Evolutionary conservation across 176 grass and related monocot species (phyloP), one percentile per base, ranked within the genome.

Genomic region (Dendrocalamus sinicus): DNA sequence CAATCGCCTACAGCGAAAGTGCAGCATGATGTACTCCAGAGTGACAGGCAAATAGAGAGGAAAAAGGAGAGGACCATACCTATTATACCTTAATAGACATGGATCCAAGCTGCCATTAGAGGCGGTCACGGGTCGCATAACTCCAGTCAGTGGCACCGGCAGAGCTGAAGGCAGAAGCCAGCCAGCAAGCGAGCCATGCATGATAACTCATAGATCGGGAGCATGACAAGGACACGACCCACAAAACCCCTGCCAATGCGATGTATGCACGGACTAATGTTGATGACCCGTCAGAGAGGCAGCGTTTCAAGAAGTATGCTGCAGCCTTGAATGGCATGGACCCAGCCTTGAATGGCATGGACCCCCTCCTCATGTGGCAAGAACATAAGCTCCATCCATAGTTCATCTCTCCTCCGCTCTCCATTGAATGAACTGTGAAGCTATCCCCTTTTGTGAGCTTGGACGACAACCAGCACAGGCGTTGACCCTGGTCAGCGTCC

Each of bases 281-380:
- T 24, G 37, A 24, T 47, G 81, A 50, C 48, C 51, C 37, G 9
- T 59, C 54, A 19, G 80, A 58, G 46, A 20, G n/a, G 51, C 52
- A 24, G 13, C 67, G 19, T 59, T 61, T 72, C n/a, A 43, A 26
- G 53, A 73, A 74, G 68, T 57, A 62, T 53, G 67, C 26, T 28
- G 75, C 82, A 53, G 55, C 46, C 75, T 68, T 26, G 37, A 89
- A 89, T 85, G 81, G 50, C 64, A 32, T 50, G 77, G 88, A 70
- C 70, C 77, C 70, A 2, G 63, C 13, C 39, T 81, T 89, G 37
- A 89, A 89, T 85, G 76, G 50, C 64, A 32, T 50, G 77, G 88
- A 70, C 70, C 78, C 59, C 17, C 12, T 22, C 28, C 6, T 23
- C 20, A 4, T 54, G 10, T 60, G 64, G 51, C 83, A 66, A 22